phyloP scores from a whole-genome alignment of 257 asterid species.

The Salvia rosmarinus region DNA sequence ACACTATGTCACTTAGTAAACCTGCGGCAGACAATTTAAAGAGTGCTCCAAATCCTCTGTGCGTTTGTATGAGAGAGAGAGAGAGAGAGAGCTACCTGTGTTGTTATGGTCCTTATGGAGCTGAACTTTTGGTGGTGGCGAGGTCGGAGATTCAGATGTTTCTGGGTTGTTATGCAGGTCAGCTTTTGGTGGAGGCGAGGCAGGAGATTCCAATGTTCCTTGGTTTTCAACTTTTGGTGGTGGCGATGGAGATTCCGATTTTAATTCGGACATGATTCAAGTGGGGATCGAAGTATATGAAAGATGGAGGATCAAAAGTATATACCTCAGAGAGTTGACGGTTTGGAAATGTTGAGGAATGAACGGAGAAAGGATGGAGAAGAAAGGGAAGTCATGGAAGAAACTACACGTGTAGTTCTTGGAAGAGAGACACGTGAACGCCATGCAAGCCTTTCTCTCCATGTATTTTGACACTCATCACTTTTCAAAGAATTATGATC shows the following conservation, averaged over 20 bases:
- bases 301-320: not conserved
- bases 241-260: not conserved
- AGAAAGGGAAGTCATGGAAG: not conserved
- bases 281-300: no score
- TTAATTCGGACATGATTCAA: slow-evolving; percentile 34
- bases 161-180: not conserved
- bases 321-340: not conserved
- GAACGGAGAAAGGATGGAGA: not conserved
- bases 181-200: not conserved
- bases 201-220: not conserved
- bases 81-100: slow-evolving; percentile 4
- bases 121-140: not conserved
- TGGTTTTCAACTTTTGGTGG: not conserved
- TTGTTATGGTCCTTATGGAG: not conserved
- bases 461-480: slow-evolving; percentile 18
- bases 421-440: slow-evolving; percentile 52
- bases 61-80: not conserved
- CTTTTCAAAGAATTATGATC: not conserved
- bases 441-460: slow-evolving; percentile 43
- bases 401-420: slow-evolving; percentile 34
- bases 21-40: slow-evolving; percentile 35
- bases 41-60: not conserved
- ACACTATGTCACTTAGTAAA: slow-evolving; percentile 43
- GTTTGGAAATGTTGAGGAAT: not conserved
- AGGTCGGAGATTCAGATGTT: not conserved